These are phyloP conservation scores for Clitoria ternatea DNA, from an alignment of 306 rosid species.

Conservation along the genomic window DNA sequence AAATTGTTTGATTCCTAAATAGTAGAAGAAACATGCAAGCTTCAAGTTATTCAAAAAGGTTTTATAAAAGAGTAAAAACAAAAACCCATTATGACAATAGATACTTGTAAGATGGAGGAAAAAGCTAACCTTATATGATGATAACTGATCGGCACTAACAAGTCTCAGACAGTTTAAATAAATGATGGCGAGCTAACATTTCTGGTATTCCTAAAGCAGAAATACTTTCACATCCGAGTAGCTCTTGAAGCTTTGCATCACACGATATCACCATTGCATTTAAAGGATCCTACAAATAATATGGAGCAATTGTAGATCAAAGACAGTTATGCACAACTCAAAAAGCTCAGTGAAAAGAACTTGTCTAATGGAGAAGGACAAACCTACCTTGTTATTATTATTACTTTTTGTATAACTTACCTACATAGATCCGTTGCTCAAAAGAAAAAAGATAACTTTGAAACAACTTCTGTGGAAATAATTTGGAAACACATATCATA, in stretches of 20 bases:
- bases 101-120: not conserved
- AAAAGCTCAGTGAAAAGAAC: not conserved
- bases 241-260: constrained; percentile 66
- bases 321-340: not conserved
- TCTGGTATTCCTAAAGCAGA: constrained; percentile 65
- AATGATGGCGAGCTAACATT: constrained; percentile 62
- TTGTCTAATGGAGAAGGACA: not conserved
- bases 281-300: constrained; percentile 55
- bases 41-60: not conserved
- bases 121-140: not conserved
- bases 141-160: constrained; percentile 35
- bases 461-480: not conserved
- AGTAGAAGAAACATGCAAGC: not conserved
- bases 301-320: not conserved
- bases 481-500: not conserved
- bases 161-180: constrained; percentile 41
- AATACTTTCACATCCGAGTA: constrained; percentile 74
- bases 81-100: not conserved
- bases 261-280: constrained; percentile 67
- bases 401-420: not conserved
- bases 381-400: not conserved
- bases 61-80: not conserved
- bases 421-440: not conserved
- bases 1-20: not conserved
- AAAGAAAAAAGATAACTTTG: not conserved